phyloP scores from a whole-genome alignment of 768 basidiomycete genomes.

The Neoboletus subvelutipes region DNA sequence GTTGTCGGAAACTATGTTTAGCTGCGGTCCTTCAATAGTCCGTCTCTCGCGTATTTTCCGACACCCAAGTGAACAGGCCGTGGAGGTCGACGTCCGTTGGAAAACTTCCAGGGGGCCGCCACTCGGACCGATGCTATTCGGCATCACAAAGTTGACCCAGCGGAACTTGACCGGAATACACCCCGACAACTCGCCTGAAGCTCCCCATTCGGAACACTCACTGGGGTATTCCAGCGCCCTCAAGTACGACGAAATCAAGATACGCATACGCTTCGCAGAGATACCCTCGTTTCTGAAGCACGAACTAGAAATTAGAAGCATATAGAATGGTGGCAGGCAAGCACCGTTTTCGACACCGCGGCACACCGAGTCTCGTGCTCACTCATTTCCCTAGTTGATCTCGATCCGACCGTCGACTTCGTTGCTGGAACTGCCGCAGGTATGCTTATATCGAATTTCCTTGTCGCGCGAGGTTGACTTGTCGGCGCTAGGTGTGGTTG shows the following conservation, averaged over 20 bases:
- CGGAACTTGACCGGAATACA: not conserved
- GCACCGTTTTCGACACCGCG: not conserved
- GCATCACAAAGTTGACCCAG: not conserved
- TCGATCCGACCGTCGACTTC: slow-evolving; percentile 73
- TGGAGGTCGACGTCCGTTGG: not conserved
- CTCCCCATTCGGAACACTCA: not conserved
- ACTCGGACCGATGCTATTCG: not conserved
- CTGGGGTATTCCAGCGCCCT: not conserved
- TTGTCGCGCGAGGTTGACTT: not conserved
- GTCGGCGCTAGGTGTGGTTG: slow-evolving; percentile 48
- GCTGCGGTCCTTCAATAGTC: not conserved
- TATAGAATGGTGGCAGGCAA: slow-evolving; percentile 24
- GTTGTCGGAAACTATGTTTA: not conserved
- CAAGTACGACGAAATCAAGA: not conserved
- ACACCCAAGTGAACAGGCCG: not conserved
- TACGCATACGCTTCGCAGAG: not conserved
- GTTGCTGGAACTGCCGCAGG: slow-evolving; percentile 73
- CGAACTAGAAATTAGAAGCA: not conserved
- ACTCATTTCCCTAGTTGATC: slow-evolving; percentile 22
- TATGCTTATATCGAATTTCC: slow-evolving; percentile 7
- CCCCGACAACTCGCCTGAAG: not conserved
- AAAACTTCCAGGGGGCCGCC: not conserved
- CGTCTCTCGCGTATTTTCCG: not conserved
- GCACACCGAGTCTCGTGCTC: not conserved
- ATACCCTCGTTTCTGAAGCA: not conserved